phyloP scores from a whole-genome alignment of 306 rosid genomes.

The Cercis canadensis region DNA sequence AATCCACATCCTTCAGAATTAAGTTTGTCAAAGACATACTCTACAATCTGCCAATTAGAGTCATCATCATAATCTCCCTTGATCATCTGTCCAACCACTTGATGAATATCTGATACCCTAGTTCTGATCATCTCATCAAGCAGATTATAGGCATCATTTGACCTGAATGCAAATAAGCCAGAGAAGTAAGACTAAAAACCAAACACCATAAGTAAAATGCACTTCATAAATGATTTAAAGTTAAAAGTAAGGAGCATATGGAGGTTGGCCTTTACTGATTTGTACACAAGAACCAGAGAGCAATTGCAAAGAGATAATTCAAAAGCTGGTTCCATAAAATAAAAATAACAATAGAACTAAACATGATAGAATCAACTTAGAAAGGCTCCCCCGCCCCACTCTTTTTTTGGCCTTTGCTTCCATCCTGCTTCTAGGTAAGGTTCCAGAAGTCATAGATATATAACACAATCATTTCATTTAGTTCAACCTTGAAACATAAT shows the following conservation, averaged over 20 bases:
- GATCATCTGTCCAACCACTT: conserved; percentile 90
- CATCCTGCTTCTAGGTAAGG: not conserved
- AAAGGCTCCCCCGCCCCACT: not conserved
- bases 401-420: too few relatives aligned
- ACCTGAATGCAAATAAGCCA: conserved; percentile 59
- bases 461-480: conserved; percentile 3
- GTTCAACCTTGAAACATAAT: conserved; percentile 17
- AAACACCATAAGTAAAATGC: conserved; percentile 32
- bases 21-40: conserved; percentile 92
- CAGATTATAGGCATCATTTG: conserved; percentile 74
- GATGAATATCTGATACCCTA: conserved; percentile 84
- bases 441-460: conserved; percentile 9
- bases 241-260: conserved; percentile 1
- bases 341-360: conserved; percentile 8
- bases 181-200: conserved; percentile 36
- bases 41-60: conserved; percentile 98
- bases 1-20: conserved; percentile 84
- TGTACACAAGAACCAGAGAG: conserved; percentile 23
- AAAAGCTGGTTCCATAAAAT: too few relatives aligned
- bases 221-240: conserved; percentile 23
- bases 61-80: conserved; percentile 94
- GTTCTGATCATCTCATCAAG: conserved; percentile 75
- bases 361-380: conserved; percentile 10
- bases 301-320: conserved; percentile 25
- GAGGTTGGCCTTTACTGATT: conserved; percentile 1